A percentile compares a stretch with the other conserved stretches of the same genome.
Evolutionary conservation across 495 filamentous ascomycete genomes (phyloP).

Genomic region (Penicillium paxilli): DNA sequence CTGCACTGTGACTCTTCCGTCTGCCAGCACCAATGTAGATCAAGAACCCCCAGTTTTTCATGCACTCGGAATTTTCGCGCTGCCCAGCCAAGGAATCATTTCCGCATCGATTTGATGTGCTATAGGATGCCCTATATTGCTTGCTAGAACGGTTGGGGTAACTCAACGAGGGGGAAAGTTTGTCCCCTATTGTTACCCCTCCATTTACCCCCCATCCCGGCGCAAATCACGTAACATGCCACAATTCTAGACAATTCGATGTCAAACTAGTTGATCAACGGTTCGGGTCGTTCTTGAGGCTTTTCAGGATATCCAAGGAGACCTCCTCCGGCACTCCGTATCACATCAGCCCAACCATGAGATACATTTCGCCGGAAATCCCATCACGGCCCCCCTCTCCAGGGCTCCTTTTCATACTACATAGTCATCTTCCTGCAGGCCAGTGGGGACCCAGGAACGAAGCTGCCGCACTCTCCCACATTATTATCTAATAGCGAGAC

Average conservation of each 20-base stretch:
- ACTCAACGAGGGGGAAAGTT: background rate
- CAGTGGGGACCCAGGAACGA: constrained; percentile 4
- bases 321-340: background rate
- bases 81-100: background rate
- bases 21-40: background rate
- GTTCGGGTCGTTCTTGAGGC: background rate
- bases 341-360: background rate
- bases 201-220: background rate
- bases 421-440: background rate
- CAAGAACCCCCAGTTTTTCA: too few relatives aligned
- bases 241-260: background rate
- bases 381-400: background rate
- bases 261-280: background rate
- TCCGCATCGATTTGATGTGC: background rate
- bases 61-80: background rate
- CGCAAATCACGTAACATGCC: background rate
- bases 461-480: background rate
- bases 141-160: background rate
- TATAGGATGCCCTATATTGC: background rate
- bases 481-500: constrained; percentile 26
- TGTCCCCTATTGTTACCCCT: background rate
- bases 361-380: background rate
- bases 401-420: background rate
- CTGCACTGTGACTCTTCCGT: background rate
- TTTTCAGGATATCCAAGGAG: background rate